Percentiles rank a stretch among this genome's conserved stretches.
Conservation (phyloP, 2,329 filamentous ascomycete genomes). For the Botrytis sinoallii region DNA sequence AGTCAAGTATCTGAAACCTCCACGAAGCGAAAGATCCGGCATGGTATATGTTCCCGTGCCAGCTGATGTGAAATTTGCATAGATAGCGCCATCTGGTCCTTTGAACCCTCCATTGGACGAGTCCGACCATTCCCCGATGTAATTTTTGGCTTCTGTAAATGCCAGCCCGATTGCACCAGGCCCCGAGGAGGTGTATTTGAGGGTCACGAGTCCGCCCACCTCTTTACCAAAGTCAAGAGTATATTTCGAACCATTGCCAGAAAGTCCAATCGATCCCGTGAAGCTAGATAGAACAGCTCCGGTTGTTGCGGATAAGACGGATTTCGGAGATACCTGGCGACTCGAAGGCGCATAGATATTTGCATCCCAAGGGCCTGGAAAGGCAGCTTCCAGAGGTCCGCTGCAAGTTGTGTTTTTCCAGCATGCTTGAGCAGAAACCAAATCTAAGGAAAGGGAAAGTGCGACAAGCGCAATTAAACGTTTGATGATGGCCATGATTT, state of each 20-base stretch:
- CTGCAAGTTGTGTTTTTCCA: slow-evolving; percentile 56
- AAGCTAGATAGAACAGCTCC: slow-evolving; percentile 32
- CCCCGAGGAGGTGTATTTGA: slow-evolving; percentile 37
- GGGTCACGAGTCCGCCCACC: slow-evolving; percentile 52
- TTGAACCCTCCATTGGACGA: slow-evolving; percentile 47
- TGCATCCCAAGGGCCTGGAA: slow-evolving; percentile 56
- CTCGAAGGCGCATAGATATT: slow-evolving; percentile 56
- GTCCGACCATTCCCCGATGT: slow-evolving; percentile 48
- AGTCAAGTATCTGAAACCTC: slow-evolving; percentile 54
- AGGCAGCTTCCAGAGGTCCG: slow-evolving; percentile 48
- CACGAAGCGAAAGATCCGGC: slow-evolving; percentile 45
- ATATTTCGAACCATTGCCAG: slow-evolving; percentile 48
- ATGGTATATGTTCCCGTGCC: slow-evolving; percentile 42
- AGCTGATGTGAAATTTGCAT: slow-evolving; percentile 41
- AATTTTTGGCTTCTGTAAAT: slow-evolving; percentile 48
- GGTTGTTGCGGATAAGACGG: slow-evolving; percentile 42
- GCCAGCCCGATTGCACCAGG: slow-evolving; percentile 45
- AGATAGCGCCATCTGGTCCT: slow-evolving; percentile 50
- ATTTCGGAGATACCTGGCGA: slow-evolving; percentile 47
- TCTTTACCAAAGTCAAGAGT: slow-evolving; percentile 59
- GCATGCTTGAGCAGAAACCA: slow-evolving; percentile 39
- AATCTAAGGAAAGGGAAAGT: slow-evolving; percentile 11
- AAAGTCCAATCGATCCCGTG: slow-evolving; percentile 21
- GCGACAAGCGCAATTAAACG: background rate
- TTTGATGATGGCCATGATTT: slow-evolving; percentile 13